Base-by-base conservation (phyloP, 495 filamentous ascomycete genomes). In the Polyplosphaeria fusca region DNA sequence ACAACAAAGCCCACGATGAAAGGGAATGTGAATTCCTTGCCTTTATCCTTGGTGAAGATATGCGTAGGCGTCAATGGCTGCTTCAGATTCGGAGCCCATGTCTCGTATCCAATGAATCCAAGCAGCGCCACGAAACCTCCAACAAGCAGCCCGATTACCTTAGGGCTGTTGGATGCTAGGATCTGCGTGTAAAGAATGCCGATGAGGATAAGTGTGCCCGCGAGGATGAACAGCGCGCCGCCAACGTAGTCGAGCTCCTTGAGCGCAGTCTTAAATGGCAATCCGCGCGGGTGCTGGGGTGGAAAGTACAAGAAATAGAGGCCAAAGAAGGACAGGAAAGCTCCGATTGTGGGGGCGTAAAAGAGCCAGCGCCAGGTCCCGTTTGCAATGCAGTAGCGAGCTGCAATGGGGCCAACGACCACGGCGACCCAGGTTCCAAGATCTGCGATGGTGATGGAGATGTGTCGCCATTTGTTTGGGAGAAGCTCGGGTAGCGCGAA, bases 401-500 rank as follows among this genome's bases (percentile, higher is more conserved):
- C 70, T 4, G 68, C 64, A 1, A 73, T 63, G 3, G 70, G 70
- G 16, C 67, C 69, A 28, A 70, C 55, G 43, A 73, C 67, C 20
- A 35, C 30, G 14, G 30, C 30, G 14, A 35, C 30, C 30, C 30
- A 35, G 14, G 30, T 35, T 7, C 30, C 30, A 35, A 35, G 30
- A 35, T 35, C 30, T 7, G 30, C 30, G 14, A 35, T 35, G 14
- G 30, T 35, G 30, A 35, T 35, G 30, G 30, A 35, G 30, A 35
- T 35, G 30, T 35, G 16, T 7, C 7, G 13, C 66, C 67, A 73
- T 53, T 72, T 73, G 58, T 70, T 70, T 3, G 70, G 70, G 11
- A 73, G 58, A 1, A 73, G 65, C 43, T 73, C 70, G 9, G 70
- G 67, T 3, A 73, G 57, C 1, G 69, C 69, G 58, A 70, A 72